phyloP scores from a whole-genome alignment of 305 asterid species.

The Stenogyne calaminthoides region DNA sequence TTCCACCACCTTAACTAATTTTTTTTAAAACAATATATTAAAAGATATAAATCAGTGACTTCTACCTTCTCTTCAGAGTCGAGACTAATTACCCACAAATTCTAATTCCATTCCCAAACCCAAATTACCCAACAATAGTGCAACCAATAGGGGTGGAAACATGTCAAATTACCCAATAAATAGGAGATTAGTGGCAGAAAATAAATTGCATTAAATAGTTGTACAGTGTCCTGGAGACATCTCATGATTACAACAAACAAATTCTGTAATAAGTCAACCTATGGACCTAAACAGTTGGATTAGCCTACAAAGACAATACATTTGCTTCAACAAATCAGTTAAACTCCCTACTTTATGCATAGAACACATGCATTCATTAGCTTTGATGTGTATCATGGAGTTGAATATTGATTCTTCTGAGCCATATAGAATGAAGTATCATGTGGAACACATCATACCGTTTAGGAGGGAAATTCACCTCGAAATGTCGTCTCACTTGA shows the following conservation, averaged over 20 bases:
- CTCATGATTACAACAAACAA: neutral
- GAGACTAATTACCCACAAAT: no score
- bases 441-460: conserved; percentile 61
- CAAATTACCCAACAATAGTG: no score
- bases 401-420: conserved; percentile 51
- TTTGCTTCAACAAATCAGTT: neutral
- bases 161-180: no score
- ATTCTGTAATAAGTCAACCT: neutral
- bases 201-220: neutral
- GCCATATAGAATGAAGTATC: conserved; percentile 67
- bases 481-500: conserved; percentile 51
- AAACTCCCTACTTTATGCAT: neutral
- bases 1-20: no score
- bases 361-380: neutral
- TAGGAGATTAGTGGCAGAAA: neutral
- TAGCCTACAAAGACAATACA: neutral
- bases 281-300: neutral
- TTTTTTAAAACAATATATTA: no score
- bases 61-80: no score
- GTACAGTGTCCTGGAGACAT: neutral
- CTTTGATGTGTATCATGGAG: conserved; percentile 32
- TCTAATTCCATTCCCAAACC: no score
- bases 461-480: conserved; percentile 55
- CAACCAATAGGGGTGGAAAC: no score
- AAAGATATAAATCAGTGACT: no score